Percentiles rank a stretch among this genome's conserved stretches.
These are phyloP conservation scores for Clitopilus passeckerianus DNA, from an alignment of 768 basidiomycete species.

Conservation along the genomic window DNA sequence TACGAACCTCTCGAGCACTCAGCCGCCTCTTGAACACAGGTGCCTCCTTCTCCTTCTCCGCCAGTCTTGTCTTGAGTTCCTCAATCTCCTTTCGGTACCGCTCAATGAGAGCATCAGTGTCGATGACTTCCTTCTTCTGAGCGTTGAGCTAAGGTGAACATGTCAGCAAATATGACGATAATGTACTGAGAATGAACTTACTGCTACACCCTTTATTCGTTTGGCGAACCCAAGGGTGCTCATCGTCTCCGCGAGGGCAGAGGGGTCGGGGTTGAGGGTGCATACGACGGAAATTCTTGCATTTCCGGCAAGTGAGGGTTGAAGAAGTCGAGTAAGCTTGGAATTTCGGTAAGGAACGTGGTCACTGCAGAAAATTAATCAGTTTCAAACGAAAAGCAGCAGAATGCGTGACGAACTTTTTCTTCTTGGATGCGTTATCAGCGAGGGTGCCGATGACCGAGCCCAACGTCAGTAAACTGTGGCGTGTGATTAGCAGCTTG, in stretches of 20 bases:
- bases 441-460: slow-evolving; percentile 89
- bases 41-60: slow-evolving; percentile 66
- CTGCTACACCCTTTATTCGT: slow-evolving; percentile 85
- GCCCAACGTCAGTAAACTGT: slow-evolving; percentile 85
- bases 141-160: slow-evolving; percentile 55
- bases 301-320: slow-evolving; percentile 92
- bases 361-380: slow-evolving; percentile 40
- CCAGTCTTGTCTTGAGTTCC: slow-evolving; percentile 70
- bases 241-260: slow-evolving; percentile 77
- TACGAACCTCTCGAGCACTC: slow-evolving; percentile 43
- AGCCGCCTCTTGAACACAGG: slow-evolving; percentile 41
- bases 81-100: slow-evolving; percentile 94
- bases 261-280: slow-evolving; percentile 83
- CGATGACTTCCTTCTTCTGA: slow-evolving; percentile 90
- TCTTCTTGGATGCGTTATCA: slow-evolving; percentile 78
- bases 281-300: slow-evolving; percentile 96
- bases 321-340: slow-evolving; percentile 90
- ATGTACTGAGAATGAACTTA: slow-evolving; percentile 19
- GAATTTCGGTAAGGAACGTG: slow-evolving; percentile 95
- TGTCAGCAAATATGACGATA: background rate
- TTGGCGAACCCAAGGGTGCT: slow-evolving; percentile 91
- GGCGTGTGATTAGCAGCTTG: slow-evolving; percentile 5
- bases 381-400: background rate
- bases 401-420: slow-evolving; percentile 39
- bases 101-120: slow-evolving; percentile 91